Percentiles rank a stretch among this genome's conserved stretches.
Evolutionary conservation across 352 stramenopile genomes (phyloP).

Genomic region (Phytophthora foliorum): DNA sequence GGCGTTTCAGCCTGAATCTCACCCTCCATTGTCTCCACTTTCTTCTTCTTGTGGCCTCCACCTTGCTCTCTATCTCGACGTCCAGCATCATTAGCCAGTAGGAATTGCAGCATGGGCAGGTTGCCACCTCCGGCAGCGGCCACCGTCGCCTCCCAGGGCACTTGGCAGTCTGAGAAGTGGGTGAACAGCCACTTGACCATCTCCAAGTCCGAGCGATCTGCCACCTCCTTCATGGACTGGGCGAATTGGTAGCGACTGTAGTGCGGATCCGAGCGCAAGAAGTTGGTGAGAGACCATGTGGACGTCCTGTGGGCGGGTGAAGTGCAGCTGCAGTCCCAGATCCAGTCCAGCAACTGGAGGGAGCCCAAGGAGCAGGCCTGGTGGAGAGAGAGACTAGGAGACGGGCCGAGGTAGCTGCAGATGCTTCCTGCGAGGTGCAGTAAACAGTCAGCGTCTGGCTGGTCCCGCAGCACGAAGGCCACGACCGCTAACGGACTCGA

Average conservation of each 20-base stretch:
- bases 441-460: neutral
- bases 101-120: slow-evolving; percentile 9
- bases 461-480: slow-evolving; percentile 4
- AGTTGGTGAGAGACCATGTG: slow-evolving; percentile 12
- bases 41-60: slow-evolving; percentile 4
- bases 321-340: slow-evolving; percentile 16
- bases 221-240: slow-evolving; percentile 1
- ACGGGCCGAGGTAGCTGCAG: slow-evolving; percentile 10
- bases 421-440: neutral
- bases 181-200: slow-evolving; percentile 10
- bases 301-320: neutral
- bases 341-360: slow-evolving; percentile 13
- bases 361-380: slow-evolving; percentile 13
- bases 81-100: slow-evolving; percentile 9
- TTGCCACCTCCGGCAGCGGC: neutral
- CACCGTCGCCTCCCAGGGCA: neutral
- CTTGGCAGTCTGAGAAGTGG: slow-evolving; percentile 6
- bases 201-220: neutral
- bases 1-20: neutral
- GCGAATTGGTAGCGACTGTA: slow-evolving; percentile 16
- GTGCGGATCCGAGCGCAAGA: slow-evolving; percentile 12
- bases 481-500: slow-evolving; percentile 6
- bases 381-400: neutral
- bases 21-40: neutral
- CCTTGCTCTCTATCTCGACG: neutral